Percentiles rank a stretch among this genome's conserved stretches.
Conservation (phyloP, 306 rosid species). For the Mimosa bimucronata region DNA sequence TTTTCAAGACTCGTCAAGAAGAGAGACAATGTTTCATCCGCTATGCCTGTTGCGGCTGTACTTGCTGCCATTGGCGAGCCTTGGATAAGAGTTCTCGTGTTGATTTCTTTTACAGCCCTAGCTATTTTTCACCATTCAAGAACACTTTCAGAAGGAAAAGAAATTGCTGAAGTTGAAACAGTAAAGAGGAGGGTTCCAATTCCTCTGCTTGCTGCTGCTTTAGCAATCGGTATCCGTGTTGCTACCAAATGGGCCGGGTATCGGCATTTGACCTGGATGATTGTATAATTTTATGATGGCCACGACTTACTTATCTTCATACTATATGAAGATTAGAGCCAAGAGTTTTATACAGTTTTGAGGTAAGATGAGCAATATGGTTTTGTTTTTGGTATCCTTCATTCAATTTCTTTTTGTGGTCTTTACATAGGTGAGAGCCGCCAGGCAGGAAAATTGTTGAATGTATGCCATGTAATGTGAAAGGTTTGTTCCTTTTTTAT, state of each 20-base stretch:
- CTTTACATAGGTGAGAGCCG: slow-evolving; percentile 2
- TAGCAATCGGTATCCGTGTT: slow-evolving; percentile 75
- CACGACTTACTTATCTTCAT: background rate
- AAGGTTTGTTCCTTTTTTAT: background rate
- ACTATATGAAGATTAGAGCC: background rate
- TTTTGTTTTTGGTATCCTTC: slow-evolving; percentile 24
- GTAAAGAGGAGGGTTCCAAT: slow-evolving; percentile 55
- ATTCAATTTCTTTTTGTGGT: slow-evolving; percentile 17
- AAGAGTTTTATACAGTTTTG: slow-evolving; percentile 32
- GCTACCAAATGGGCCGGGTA: slow-evolving; percentile 96
- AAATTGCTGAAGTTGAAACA: slow-evolving; percentile 45
- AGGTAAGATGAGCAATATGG: slow-evolving; percentile 35
- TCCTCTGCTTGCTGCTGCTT: slow-evolving; percentile 73
- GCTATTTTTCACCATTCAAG: slow-evolving; percentile 67
- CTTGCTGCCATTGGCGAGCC: slow-evolving; percentile 92
- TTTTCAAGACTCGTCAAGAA: slow-evolving; percentile 66
- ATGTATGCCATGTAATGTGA: background rate
- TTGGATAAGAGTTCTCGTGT: slow-evolving; percentile 78
- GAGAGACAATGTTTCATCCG: slow-evolving; percentile 75
- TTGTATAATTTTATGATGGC: slow-evolving; percentile 60
- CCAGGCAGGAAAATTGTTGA: background rate
- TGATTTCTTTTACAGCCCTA: slow-evolving; percentile 60
- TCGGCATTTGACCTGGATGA: slow-evolving; percentile 93
- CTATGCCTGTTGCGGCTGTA: slow-evolving; percentile 79
- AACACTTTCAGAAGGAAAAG: slow-evolving; percentile 47